Conservation (phyloP, 83 land plant genomes). For the Larix sibirica region DNA sequence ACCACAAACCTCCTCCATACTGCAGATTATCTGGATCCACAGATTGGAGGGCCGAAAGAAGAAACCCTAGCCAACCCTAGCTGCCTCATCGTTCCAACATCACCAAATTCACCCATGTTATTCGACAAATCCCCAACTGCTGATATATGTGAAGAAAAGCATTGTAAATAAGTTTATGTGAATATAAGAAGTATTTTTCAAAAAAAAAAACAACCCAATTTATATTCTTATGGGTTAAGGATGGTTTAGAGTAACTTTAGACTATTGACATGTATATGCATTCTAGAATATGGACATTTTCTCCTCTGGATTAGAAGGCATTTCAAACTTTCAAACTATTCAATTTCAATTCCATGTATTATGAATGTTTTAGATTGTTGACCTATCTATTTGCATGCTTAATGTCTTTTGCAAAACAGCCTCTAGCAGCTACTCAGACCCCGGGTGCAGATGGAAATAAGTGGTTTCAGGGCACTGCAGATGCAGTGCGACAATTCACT, state of each 20-base stretch:
- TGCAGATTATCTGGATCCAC: no score
- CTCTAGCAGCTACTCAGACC: slow-evolving; percentile 94
- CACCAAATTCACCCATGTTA: no score
- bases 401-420: slow-evolving; percentile 53
- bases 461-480: slow-evolving; percentile 98
- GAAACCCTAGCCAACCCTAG: no score
- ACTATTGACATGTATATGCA: neutral
- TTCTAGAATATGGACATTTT: neutral
- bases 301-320: neutral
- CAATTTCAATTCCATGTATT: neutral
- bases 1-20: no score
- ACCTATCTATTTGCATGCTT: neutral
- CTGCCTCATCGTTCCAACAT: no score
- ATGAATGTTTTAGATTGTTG: neutral
- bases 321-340: neutral
- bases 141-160: no score
- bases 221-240: neutral
- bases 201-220: no score
- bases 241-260: neutral
- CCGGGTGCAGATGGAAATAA: slow-evolving; percentile 88
- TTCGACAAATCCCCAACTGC: no score
- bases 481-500: slow-evolving; percentile 91
- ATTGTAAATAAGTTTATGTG: no score
- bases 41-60: no score
- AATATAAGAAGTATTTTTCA: no score